These are phyloP conservation scores for Malus hybrid DNA, from an alignment of 331 rosid genomes.

Conservation along the genomic window DNA sequence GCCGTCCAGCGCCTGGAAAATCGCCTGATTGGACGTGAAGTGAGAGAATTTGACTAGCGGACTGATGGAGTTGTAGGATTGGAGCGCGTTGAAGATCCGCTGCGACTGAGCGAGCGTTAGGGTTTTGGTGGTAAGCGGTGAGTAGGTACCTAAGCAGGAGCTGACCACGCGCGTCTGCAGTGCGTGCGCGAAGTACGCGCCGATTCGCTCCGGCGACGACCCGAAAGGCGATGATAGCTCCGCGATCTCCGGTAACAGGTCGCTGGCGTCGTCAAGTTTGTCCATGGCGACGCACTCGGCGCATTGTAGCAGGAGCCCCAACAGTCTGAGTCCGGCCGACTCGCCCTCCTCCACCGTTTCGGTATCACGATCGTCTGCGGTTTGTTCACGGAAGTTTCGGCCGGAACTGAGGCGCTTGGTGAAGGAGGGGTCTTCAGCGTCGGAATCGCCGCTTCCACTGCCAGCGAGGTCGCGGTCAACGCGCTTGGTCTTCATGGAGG, in stretches of 20 bases:
- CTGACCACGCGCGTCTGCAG: constrained; percentile 85
- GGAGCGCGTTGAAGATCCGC: constrained; percentile 70
- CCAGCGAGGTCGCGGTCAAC: constrained; percentile 25
- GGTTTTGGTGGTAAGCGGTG: constrained; percentile 47
- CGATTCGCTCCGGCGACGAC: constrained; percentile 77
- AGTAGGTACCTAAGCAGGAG: constrained; percentile 62
- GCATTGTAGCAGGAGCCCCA: constrained; percentile 83
- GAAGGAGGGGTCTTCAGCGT: constrained; percentile 22
- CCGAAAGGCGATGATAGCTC: constrained; percentile 93
- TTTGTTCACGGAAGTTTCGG: constrained; percentile 18
- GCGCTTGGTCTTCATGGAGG: constrained; percentile 78
- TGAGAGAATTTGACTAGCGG: constrained; percentile 90
- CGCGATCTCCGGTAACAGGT: constrained; percentile 74
- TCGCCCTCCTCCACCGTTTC: constrained; percentile 31
- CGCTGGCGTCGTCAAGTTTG: constrained; percentile 60
- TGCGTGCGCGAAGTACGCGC: constrained; percentile 88
- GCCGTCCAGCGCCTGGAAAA: constrained; percentile 85
- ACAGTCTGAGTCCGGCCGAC: constrained; percentile 57
- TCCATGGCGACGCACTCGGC: constrained; percentile 91
- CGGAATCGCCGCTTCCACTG: constrained; percentile 2
- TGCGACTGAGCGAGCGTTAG: constrained; percentile 51
- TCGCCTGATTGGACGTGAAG: constrained; percentile 97
- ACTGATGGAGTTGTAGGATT: constrained; percentile 81
- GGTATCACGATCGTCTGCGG: constrained; percentile 26
- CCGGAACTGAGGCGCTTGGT: constrained; percentile 40